Conservation (phyloP, 768 basidiomycete genomes). For the Tubosaeta brunneosetosa region DNA sequence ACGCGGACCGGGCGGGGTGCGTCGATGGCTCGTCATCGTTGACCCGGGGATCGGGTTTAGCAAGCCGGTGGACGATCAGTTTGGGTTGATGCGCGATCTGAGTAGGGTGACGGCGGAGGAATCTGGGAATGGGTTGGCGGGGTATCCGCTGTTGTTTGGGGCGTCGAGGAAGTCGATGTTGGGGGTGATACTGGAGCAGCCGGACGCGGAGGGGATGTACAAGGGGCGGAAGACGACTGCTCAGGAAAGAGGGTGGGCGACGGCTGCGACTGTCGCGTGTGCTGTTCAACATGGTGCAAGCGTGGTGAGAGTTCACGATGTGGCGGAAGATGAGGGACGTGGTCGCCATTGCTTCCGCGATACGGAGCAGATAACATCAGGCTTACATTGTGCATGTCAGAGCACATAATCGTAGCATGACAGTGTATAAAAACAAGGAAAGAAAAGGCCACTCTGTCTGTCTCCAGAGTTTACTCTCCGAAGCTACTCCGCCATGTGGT, state of each 20-base stretch:
- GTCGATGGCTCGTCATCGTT: conserved; percentile 83
- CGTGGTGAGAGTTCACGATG: conserved; percentile 81
- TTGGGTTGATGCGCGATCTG: conserved; percentile 56
- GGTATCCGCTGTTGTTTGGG: conserved; percentile 70
- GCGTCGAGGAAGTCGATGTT: conserved; percentile 83
- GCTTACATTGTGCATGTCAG: conserved; percentile 19
- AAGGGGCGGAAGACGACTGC: conserved; percentile 53
- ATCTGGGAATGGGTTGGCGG: conserved; percentile 45
- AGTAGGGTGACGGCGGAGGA: conserved; percentile 43
- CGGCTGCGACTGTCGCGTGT: conserved; percentile 70
- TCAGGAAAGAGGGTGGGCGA: conserved; percentile 71
- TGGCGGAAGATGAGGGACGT: conserved; percentile 69
- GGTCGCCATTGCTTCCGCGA: conserved; percentile 56
- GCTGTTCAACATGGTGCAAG: conserved; percentile 69
- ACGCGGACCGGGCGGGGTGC: conserved; percentile 62
- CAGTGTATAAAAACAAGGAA: conserved; percentile 4
- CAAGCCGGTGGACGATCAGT: conserved; percentile 72
- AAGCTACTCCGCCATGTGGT: conserved; percentile 11
- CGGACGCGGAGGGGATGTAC: conserved; percentile 35
- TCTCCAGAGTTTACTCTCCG: background rate
- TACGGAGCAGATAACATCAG: conserved; percentile 38
- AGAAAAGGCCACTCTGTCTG: conserved; percentile 7
- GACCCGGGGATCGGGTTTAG: conserved; percentile 97
- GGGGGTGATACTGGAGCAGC: conserved; percentile 54
- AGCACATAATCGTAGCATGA: conserved; percentile 22